phyloP scores from a whole-genome alignment of 176 grass and related monocot genomes.

The Guadua angustifolia region DNA sequence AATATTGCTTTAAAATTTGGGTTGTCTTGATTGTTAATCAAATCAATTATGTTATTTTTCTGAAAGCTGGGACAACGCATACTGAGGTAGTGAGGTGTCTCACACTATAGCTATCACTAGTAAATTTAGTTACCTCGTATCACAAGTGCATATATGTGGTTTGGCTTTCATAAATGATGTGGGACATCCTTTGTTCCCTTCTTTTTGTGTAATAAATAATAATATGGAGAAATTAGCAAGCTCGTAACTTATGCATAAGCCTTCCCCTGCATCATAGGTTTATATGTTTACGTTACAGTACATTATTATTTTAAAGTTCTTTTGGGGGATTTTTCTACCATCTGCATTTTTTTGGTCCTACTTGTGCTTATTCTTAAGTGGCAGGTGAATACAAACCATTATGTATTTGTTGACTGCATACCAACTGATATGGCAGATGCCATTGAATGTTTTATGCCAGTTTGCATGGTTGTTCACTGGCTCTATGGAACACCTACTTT shows the following conservation, averaged over 20 bases:
- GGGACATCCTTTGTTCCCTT: not conserved
- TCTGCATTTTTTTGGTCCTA: not conserved
- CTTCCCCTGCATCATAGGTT: not conserved
- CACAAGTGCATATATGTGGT: not conserved
- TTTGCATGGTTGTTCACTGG: not conserved
- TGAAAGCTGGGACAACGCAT: not conserved
- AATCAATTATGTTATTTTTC: constrained; percentile 4
- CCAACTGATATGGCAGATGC: not conserved
- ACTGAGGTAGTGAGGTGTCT: constrained; percentile 11
- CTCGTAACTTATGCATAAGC: not conserved
- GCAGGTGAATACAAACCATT: not conserved
- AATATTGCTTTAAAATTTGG: constrained; percentile 16
- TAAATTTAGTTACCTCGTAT: constrained; percentile 12
- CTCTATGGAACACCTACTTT: not conserved
- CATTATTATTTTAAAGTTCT: not conserved
- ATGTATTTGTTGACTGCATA: not conserved
- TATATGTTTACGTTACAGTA: not conserved
- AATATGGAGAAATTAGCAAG: constrained; percentile 20
- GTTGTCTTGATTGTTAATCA: constrained; percentile 19
- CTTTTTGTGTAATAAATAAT: not conserved
- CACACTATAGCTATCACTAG: not conserved
- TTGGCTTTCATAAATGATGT: not conserved
- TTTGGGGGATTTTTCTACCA: not conserved
- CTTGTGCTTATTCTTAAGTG: not conserved
- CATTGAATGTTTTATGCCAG: not conserved